Percentiles rank a stretch among this genome's conserved stretches.
Evolutionary conservation across 2,329 filamentous ascomycete genomes (phyloP).

Genomic region (Dactylellina leptospora): DNA sequence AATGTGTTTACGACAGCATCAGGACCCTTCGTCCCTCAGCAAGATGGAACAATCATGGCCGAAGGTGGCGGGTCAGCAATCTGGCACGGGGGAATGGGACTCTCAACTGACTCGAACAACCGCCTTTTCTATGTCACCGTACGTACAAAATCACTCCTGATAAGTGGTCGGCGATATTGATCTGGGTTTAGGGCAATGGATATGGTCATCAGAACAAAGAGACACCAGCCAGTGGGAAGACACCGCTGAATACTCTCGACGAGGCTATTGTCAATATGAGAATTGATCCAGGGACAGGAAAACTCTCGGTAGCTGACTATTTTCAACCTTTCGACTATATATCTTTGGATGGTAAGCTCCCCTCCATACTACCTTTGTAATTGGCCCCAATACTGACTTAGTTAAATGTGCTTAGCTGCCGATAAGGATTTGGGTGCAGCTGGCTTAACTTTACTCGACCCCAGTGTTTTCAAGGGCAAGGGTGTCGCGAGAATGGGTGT

Average conservation of each 20-base stretch:
- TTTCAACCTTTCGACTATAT: conserved; percentile 68
- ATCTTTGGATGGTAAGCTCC: conserved; percentile 57
- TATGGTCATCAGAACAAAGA: conserved; percentile 59
- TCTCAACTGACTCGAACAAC: conserved; percentile 58
- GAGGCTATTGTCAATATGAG: conserved; percentile 62
- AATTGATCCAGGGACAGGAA: conserved; percentile 59
- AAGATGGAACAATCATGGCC: conserved; percentile 58
- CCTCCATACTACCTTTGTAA: neutral
- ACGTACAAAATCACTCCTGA: neutral
- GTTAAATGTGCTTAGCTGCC: conserved; percentile 58
- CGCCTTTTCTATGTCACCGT: conserved; percentile 58
- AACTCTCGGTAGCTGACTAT: conserved; percentile 65
- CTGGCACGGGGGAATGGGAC: conserved; percentile 60
- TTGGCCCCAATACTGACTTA: neutral
- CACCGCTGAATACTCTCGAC: conserved; percentile 61
- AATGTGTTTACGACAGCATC: conserved; percentile 62
- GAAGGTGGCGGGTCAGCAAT: conserved; percentile 60
- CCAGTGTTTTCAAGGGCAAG: conserved; percentile 62
- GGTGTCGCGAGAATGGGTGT: conserved; percentile 64
- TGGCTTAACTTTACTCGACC: conserved; percentile 63
- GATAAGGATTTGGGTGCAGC: conserved; percentile 65
- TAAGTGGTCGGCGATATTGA: neutral
- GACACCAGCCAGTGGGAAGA: conserved; percentile 59
- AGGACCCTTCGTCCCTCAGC: conserved; percentile 60
- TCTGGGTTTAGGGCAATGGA: conserved; percentile 50